Base-by-base conservation (phyloP, 2,329 filamentous ascomycete genomes). In the Xylaria sp. region DNA sequence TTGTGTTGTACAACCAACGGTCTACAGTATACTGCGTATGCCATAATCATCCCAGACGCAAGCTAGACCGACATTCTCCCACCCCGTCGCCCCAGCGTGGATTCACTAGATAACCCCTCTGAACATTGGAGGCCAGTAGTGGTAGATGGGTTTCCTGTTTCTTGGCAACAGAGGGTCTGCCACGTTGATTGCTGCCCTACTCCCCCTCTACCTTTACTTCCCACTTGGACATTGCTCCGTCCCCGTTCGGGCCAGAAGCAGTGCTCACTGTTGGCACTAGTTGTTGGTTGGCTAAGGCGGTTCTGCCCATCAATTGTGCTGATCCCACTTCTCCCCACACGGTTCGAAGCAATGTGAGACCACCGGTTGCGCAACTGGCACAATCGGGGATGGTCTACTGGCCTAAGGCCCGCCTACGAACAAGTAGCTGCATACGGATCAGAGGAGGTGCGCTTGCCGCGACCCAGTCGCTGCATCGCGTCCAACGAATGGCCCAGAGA, bases 151-250 rank as follows among this genome's bases (percentile, higher is more conserved):
- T 10, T 37, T 37, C 34, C 10, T 37, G 39, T 56, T 44, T 56
- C 60, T 63, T 61, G 66, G 59, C 69, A 71, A 68, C 63, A 56
- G 73, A 72, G 59, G 64, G 55, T 23, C 69, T 75, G 76, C 76
- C 76, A 78, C 76, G 76, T 77, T 74, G 72, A 66, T 69, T 72
- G 68, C 64, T 75, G 72, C 69, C 71, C 61, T 73, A 70, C 58
- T 62, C 51, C 34, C 34, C 34, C 34, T 37, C 10, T 37, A 10
- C 34, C 69, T 70, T 58, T 73, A 70, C 58, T 62, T 56, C 70
- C 61, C 72, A 69, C 58, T 58, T 51, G 31, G 56, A 37, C 63
- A 3, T 39, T 63, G 52, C 48, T 46, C 55, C 58, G 63, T 58
- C n/a, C 60, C 63, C 28, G 58, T 54, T 39, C 28, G 34, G 60